These are phyloP conservation scores for Dothistroma septosporum DNA, from an alignment of 2,329 filamentous ascomycete species.

Conservation along the genomic window DNA sequence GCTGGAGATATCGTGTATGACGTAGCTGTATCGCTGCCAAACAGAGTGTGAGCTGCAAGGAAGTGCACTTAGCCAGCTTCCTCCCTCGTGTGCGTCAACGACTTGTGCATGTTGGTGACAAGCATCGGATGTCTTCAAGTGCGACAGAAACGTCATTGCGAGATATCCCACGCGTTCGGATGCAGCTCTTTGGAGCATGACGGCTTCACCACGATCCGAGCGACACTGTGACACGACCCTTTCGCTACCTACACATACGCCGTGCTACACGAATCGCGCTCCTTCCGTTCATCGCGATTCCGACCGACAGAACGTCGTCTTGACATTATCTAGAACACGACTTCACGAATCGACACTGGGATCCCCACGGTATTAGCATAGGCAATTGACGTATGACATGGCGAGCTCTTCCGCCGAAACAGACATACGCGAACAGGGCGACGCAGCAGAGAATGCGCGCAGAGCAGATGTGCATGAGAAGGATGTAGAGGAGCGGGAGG, in stretches of 20 bases:
- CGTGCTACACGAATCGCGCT: not conserved
- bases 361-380: not conserved
- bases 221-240: not conserved
- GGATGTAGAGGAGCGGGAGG: slow-evolving; percentile 38
- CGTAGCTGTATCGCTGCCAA: not conserved
- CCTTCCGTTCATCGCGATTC: not conserved
- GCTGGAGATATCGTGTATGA: not conserved
- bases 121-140: slow-evolving; percentile 2
- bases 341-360: too few relatives aligned
- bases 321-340: not conserved
- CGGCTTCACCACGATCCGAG: not conserved
- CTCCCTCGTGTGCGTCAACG: not conserved
- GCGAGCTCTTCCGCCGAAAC: not conserved
- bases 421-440: not conserved
- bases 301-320: not conserved
- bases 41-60: not conserved
- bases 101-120: not conserved
- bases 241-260: not conserved
- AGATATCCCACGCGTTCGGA: not conserved
- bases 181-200: not conserved
- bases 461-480: slow-evolving; percentile 24
- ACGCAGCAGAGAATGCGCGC: slow-evolving; percentile 9
- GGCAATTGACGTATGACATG: not conserved
- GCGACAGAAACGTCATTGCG: not conserved
- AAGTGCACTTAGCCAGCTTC: not conserved